phyloP scores from a whole-genome alignment of 2,329 filamentous ascomycete species.

The Aphanocladium album region DNA sequence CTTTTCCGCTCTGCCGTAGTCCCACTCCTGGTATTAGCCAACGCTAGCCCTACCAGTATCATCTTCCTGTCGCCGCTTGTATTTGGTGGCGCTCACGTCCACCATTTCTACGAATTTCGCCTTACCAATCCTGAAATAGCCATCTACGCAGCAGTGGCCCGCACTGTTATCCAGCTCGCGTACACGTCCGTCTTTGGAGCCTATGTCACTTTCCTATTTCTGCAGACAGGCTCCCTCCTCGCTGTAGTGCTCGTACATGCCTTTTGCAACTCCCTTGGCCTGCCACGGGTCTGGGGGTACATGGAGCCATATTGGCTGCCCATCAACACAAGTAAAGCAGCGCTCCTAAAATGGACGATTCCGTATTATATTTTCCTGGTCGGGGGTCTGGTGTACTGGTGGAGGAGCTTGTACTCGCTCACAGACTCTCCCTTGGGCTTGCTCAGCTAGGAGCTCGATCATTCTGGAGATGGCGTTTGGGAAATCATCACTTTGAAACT shows the following conservation, averaged over 20 bases:
- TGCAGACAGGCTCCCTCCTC: slow-evolving; percentile 77
- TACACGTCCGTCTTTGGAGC: slow-evolving; percentile 94
- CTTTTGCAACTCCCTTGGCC: slow-evolving; percentile 89
- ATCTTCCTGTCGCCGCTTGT: slow-evolving; percentile 81
- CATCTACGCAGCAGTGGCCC: slow-evolving; percentile 55
- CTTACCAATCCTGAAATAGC: slow-evolving; percentile 71
- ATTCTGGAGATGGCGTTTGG: no score
- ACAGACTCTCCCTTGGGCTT: slow-evolving; percentile 48
- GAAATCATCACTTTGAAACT: background rate
- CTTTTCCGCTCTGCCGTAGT: slow-evolving; percentile 87
- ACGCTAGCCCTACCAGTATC: slow-evolving; percentile 50
- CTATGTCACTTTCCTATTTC: slow-evolving; percentile 82
- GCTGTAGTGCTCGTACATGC: slow-evolving; percentile 72
- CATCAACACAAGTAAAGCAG: slow-evolving; percentile 19
- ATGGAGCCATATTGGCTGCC: slow-evolving; percentile 52
- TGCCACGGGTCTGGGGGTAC: slow-evolving; percentile 79
- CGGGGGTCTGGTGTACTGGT: slow-evolving; percentile 67
- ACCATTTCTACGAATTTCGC: slow-evolving; percentile 94
- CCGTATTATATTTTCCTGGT: slow-evolving; percentile 76
- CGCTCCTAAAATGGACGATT: slow-evolving; percentile 56
- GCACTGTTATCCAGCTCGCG: slow-evolving; percentile 75
- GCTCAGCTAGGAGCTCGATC: slow-evolving; percentile 11
- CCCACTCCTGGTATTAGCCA: slow-evolving; percentile 72
- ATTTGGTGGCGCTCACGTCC: slow-evolving; percentile 88
- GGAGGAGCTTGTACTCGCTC: slow-evolving; percentile 62